phyloP scores from a whole-genome alignment of 2,329 filamentous ascomycete species.

The Penicillium sp. region DNA sequence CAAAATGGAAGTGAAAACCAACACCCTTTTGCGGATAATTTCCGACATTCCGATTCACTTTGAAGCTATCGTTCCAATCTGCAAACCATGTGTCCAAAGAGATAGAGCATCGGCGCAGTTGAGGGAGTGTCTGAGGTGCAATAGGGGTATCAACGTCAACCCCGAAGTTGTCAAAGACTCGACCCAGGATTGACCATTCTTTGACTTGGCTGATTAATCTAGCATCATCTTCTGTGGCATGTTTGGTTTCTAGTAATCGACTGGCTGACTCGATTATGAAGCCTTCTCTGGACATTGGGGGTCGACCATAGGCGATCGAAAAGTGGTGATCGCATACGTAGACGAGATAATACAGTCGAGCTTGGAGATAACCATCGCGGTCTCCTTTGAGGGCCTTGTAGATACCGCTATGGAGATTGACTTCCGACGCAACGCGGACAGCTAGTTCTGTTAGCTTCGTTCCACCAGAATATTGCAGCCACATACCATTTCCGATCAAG shows the following conservation, averaged over 20 bases:
- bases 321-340: constrained; percentile 41
- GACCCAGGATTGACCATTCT: constrained; percentile 30
- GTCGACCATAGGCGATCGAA: constrained; percentile 35
- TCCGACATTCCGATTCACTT: constrained; percentile 38
- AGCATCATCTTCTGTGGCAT: constrained; percentile 32
- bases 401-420: constrained; percentile 24
- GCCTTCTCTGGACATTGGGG: constrained; percentile 34
- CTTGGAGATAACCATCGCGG: constrained; percentile 18
- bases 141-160: constrained; percentile 29
- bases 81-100: constrained; percentile 20
- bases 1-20: constrained; percentile 46
- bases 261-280: constrained; percentile 29
- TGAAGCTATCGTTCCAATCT: constrained; percentile 19
- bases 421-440: constrained; percentile 21
- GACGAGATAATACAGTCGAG: constrained; percentile 33
- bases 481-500: constrained; percentile 13
- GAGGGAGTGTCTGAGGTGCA: constrained; percentile 11
- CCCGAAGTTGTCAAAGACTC: constrained; percentile 33
- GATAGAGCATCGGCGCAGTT: constrained; percentile 19
- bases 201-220: constrained; percentile 35
- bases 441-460: constrained; percentile 9
- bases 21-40: constrained; percentile 47
- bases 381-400: constrained; percentile 22
- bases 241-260: constrained; percentile 25
- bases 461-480: neutral